phyloP scores from a whole-genome alignment of 2,329 filamentous ascomycete genomes.

The Cordyceps cateniannulata region DNA sequence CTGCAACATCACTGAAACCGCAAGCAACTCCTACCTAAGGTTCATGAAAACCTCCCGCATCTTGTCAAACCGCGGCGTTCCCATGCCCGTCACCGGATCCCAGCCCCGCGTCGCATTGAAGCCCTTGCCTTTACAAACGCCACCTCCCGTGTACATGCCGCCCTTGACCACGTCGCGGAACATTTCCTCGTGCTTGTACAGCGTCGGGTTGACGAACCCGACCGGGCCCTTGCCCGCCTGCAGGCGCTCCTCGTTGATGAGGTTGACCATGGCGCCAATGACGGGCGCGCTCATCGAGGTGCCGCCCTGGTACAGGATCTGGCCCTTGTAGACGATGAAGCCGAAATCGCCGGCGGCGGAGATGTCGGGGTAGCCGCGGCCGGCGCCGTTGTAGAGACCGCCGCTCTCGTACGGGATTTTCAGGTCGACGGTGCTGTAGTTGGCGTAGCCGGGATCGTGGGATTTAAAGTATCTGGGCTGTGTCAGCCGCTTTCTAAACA shows the following conservation, averaged over 20 bases:
- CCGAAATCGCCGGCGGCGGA: conserved; percentile 39
- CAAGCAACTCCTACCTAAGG: conserved; percentile 6
- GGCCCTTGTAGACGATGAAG: conserved; percentile 27
- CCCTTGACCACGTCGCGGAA: conserved; percentile 12
- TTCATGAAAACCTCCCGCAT: background rate
- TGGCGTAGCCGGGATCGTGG: conserved; percentile 30
- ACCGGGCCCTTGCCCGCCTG: conserved; percentile 28
- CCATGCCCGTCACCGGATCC: conserved; percentile 12
- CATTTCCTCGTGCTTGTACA: conserved; percentile 12
- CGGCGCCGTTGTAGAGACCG: conserved; percentile 31
- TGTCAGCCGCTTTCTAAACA: too few relatives aligned
- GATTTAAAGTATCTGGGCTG: conserved; percentile 29
- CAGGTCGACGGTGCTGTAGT: conserved; percentile 23
- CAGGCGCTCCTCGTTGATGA: conserved; percentile 16
- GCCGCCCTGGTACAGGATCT: conserved; percentile 17
- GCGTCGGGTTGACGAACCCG: conserved; percentile 24
- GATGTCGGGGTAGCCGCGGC: conserved; percentile 34
- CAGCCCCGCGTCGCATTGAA: conserved; percentile 9
- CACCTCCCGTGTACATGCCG: conserved; percentile 11
- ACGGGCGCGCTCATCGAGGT: conserved; percentile 16
- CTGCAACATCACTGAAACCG: too few relatives aligned
- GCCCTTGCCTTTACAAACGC: background rate
- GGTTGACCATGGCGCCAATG: conserved; percentile 14
- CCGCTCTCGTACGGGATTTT: conserved; percentile 30
- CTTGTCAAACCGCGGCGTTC: conserved; percentile 9